phyloP scores from a whole-genome alignment of 2,329 filamentous ascomycete species.

The Colletotrichum tamarilloi region DNA sequence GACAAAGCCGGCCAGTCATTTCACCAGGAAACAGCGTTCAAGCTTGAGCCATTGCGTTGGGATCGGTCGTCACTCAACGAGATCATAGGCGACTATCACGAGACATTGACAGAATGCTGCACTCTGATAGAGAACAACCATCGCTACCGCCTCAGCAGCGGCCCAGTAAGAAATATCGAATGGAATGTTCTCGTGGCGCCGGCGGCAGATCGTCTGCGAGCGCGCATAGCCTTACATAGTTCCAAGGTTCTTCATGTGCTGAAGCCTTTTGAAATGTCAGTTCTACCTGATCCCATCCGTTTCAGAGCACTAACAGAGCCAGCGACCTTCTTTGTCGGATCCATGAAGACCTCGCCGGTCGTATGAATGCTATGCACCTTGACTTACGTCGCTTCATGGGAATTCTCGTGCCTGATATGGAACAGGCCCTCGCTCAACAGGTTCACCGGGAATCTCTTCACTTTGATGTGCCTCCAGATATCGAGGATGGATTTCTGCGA shows the following conservation, averaged over 20 bases:
- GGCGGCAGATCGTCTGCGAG: slow-evolving; percentile 44
- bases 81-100: slow-evolving; percentile 46
- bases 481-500: slow-evolving; percentile 35
- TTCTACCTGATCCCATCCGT: background rate
- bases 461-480: slow-evolving; percentile 38
- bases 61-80: slow-evolving; percentile 37
- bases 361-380: slow-evolving; percentile 31
- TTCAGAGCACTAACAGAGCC: background rate
- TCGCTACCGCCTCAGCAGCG: slow-evolving; percentile 41
- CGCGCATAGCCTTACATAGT: slow-evolving; percentile 47
- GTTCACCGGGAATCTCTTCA: slow-evolving; percentile 19
- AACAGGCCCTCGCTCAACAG: slow-evolving; percentile 35
- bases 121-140: slow-evolving; percentile 43
- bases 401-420: slow-evolving; percentile 37
- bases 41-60: slow-evolving; percentile 35
- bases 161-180: slow-evolving; percentile 46
- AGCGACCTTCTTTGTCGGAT: slow-evolving; percentile 46
- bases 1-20: slow-evolving; percentile 42
- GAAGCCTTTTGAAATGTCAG: slow-evolving; percentile 51
- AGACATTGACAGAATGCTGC: slow-evolving; percentile 46
- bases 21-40: slow-evolving; percentile 37
- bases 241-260: slow-evolving; percentile 47
- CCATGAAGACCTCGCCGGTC: slow-evolving; percentile 36
- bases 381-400: slow-evolving; percentile 38
- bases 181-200: slow-evolving; percentile 51